Evolutionary conservation across 2,329 filamentous ascomycete species (phyloP), one percentile per base, ranked within the genome.

Genomic region (Lachnellula hyalina): DNA sequence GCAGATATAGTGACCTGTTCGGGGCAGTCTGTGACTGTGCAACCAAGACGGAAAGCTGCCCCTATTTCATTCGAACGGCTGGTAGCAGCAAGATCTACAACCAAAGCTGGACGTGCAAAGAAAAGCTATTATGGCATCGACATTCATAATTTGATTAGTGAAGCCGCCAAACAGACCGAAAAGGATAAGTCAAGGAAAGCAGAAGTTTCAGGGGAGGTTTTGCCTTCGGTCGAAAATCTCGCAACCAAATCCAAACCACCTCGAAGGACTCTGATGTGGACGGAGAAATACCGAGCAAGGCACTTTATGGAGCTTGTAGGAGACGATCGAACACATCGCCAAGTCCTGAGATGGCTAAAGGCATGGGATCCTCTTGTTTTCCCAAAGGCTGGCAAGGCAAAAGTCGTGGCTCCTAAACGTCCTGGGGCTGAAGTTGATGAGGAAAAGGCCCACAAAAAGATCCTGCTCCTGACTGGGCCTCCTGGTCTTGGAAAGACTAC

Each of bases 401-500:
- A 81, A 60, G 66, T 76, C 38, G 65, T 76, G 60, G 64, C 70
- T 41, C 45, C 65, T 36, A 74, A 72, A 51, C 73, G 73, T 41
- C 74, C 73, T 48, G 71, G 56, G 64, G 77, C 62, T 17, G 69
- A 74, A 2, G 72, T 75, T 0, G 80, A 85, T 5, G 85, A 89
- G 52, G 89, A 96, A 69, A 88, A 85, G 61, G 79, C 83, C 32
- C 90, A 95, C 68, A 82, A 87, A 57, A 97, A 96, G 70, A 90
- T 99, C 7, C 73, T 99, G 11, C 81, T 99, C 66, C 75, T 99
- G 15, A 92, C 93, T 0, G 95, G 94, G 0, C 91, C 94, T 0
- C 94, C 94, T 0, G 94, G 94, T 2, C 76, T 99, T 11, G 94
- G 94, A 28, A 99, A 99, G 75, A 99, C 94, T 0, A 99, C 94